Evolutionary conservation across 257 asterid genomes (phyloP).

Genomic region (Capsicum chinense): DNA sequence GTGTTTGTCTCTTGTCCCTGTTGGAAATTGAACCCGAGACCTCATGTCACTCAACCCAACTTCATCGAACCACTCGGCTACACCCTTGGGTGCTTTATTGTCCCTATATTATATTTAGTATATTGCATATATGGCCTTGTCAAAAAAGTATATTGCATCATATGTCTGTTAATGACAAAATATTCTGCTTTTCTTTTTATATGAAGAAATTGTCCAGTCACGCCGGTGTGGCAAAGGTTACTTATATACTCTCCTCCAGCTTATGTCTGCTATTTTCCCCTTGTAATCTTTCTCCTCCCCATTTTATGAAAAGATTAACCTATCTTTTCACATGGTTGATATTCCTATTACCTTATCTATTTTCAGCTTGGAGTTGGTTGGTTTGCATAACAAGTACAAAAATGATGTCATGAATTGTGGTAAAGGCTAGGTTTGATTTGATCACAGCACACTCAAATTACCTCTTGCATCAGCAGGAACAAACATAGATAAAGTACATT

Average conservation of each 20-base stretch:
- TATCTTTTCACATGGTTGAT: slow-evolving; percentile 20
- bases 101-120: slow-evolving; percentile 12
- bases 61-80: too few species aligned
- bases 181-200: background rate
- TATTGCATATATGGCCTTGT: background rate
- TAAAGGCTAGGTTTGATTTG: slow-evolving; percentile 14
- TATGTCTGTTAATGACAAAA: background rate
- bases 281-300: background rate
- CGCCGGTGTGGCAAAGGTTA: background rate
- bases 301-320: background rate
- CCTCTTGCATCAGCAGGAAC: slow-evolving; percentile 18
- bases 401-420: background rate
- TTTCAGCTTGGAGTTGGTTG: slow-evolving; percentile 16
- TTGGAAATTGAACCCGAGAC: too few species aligned
- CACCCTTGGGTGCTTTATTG: background rate
- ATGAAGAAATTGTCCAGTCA: background rate
- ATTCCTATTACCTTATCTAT: slow-evolving; percentile 10
- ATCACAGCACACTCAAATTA: background rate
- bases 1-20: too few species aligned
- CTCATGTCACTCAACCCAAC: too few species aligned
- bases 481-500: background rate
- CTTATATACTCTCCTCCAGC: slow-evolving; percentile 10
- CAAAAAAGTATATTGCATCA: background rate
- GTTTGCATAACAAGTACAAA: slow-evolving; percentile 9
- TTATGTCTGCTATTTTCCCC: background rate